Percentiles rank a stretch among this genome's conserved stretches.
Evolutionary conservation across 768 basidiomycete species (phyloP).

Genomic region (Neoboletus subvelutipes): DNA sequence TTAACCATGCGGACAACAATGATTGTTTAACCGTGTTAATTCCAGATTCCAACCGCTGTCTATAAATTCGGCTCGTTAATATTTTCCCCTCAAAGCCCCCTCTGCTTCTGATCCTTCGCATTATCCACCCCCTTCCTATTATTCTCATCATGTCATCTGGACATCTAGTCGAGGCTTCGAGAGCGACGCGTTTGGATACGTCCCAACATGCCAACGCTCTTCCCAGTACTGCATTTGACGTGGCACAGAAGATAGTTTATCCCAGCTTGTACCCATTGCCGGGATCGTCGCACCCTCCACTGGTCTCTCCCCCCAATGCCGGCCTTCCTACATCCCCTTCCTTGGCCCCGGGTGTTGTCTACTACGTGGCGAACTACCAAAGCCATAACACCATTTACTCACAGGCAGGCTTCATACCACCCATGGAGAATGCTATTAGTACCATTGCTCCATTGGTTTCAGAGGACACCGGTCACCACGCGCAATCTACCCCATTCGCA

Average conservation of each 20-base stretch:
- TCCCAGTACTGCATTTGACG: too few relatives aligned
- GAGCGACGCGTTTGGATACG: background rate
- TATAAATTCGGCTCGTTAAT: background rate
- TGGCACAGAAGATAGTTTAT: too few relatives aligned
- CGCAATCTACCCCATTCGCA: too few relatives aligned
- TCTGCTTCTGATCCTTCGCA: background rate
- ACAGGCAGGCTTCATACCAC: background rate
- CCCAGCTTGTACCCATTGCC: background rate
- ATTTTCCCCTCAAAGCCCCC: background rate
- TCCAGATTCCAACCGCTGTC: background rate
- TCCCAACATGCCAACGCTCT: background rate
- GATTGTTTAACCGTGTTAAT: background rate
- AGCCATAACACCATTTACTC: background rate
- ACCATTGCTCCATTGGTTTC: background rate
- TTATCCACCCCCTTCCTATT: background rate
- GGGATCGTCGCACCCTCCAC: background rate
- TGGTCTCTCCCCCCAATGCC: background rate
- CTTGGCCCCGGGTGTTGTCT: background rate
- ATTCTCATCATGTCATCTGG: background rate
- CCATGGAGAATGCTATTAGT: too few relatives aligned
- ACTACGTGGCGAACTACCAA: background rate
- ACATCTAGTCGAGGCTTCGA: background rate
- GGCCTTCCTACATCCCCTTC: background rate
- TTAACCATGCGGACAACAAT: background rate
- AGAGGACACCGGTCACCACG: too few relatives aligned